Evolutionary conservation across 345 rosid species (phyloP), one percentile per base, ranked within the genome.

Genomic region (Hypericum perforatum): DNA sequence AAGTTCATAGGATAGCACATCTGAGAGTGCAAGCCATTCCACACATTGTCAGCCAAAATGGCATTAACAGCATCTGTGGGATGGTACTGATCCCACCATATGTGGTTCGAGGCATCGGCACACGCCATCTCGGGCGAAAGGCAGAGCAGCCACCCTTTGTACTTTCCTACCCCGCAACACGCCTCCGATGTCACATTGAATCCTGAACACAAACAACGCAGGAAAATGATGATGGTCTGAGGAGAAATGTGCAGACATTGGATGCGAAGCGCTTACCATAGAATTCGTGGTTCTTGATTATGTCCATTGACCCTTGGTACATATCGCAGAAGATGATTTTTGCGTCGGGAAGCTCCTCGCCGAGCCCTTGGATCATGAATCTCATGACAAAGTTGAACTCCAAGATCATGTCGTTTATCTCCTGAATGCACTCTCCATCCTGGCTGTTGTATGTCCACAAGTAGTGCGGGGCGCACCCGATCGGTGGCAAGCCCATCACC

Each of bases 61-160:
- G 86, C 79, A 54, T 87, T 91, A 59, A 76, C 92, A 6, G 78
- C 80, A 49, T 80, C 90, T 2, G 95, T 91, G 9, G 96, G 98
- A 70, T 91, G 98, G 65, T 79, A 87, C 67, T 81, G 94, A 36
- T 91, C 94, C 95, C 96, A 87, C 98, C 94, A 91, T 41, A 85
- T 71, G 58, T 85, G 82, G 37, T 63, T 74, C 0, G 84, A 54
- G 40, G 95, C 86, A 57, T 87, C 62, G 0, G 58, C 58, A 58
- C 98, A 87, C 12, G 95, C 95, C 92, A 91, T 91, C 57, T 79
- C 85, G 4, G 92, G 79, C 0, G 86, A 63, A 15, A 87, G 52
- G 65, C 98, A 87, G 71, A 82, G 76, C 45, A 91, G 70, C 96
- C 86, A 85, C 9, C 98, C 95, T 4, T 73, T 87, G 60, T 76